Conservation (phyloP, 768 basidiomycete species). For the Russula dissimulans region DNA sequence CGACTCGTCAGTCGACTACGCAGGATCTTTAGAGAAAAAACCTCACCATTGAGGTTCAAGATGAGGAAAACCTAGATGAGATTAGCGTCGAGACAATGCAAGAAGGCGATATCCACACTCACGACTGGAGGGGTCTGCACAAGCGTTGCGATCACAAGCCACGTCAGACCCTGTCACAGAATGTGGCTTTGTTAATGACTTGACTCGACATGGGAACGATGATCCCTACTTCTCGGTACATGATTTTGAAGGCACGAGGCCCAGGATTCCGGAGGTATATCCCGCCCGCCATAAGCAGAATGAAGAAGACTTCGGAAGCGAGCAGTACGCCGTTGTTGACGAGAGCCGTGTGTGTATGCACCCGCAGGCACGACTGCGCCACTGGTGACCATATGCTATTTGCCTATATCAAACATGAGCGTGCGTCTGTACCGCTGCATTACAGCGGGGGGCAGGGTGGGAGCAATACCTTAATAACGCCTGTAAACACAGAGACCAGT, state of each 20-base stretch:
- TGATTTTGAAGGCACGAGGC: slow-evolving; percentile 1
- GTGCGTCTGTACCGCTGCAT: background rate
- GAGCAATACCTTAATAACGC: background rate
- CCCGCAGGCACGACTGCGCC: background rate
- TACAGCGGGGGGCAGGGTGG: background rate
- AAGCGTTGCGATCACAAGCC: slow-evolving; percentile 3
- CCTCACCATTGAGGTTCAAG: slow-evolving; percentile 9
- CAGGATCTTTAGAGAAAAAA: too few relatives aligned
- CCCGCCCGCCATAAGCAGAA: slow-evolving; percentile 5
- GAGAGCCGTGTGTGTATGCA: background rate
- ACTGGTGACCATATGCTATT: background rate
- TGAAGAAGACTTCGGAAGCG: background rate
- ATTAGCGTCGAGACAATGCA: background rate
- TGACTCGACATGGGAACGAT: background rate
- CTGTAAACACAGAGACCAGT: background rate
- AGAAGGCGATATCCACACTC: background rate
- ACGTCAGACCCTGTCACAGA: slow-evolving; percentile 7
- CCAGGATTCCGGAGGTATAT: slow-evolving; percentile 5
- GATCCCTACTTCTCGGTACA: slow-evolving; percentile 11
- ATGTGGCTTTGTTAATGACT: background rate
- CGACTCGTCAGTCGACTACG: background rate
- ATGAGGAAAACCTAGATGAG: slow-evolving; percentile 9
- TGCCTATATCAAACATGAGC: background rate
- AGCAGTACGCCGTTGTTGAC: background rate
- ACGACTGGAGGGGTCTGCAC: slow-evolving; percentile 9